These are phyloP conservation scores for Sporothrix luriei DNA, from an alignment of 2,329 filamentous ascomycete species.

Conservation along the genomic window DNA sequence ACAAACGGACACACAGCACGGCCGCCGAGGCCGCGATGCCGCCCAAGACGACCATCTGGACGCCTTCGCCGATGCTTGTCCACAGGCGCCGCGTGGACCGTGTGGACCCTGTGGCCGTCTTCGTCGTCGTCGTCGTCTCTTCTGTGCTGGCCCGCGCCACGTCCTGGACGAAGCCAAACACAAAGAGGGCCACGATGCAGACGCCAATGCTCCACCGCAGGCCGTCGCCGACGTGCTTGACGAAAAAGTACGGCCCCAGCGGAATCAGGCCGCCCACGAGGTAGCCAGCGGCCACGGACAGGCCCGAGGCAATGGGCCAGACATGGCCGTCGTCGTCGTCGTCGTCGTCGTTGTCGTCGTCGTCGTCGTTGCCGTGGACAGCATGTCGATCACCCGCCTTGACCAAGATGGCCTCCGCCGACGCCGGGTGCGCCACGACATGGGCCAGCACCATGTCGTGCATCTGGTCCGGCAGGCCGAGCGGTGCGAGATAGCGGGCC, in stretches of 20 bases:
- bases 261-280: slow-evolving; percentile 41
- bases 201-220: slow-evolving; percentile 42
- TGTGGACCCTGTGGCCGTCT: no score
- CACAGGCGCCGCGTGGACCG: slow-evolving; percentile 32
- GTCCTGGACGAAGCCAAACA: slow-evolving; percentile 41
- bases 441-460: slow-evolving; percentile 34
- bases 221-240: slow-evolving; percentile 39
- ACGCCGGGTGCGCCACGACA: slow-evolving; percentile 25
- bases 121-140: no score
- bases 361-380: no score
- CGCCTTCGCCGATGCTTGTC: slow-evolving; percentile 39
- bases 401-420: slow-evolving; percentile 19
- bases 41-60: slow-evolving; percentile 42
- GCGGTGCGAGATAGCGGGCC: slow-evolving; percentile 36
- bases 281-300: slow-evolving; percentile 42
- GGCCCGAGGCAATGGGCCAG: slow-evolving; percentile 38
- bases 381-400: not conserved
- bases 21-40: slow-evolving; percentile 41
- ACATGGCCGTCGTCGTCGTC: slow-evolving; percentile 25
- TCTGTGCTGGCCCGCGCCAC: not conserved
- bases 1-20: slow-evolving; percentile 40
- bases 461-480: slow-evolving; percentile 36
- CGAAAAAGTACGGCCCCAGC: slow-evolving; percentile 42
- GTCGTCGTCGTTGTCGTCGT: not conserved
- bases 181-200: slow-evolving; percentile 41